phyloP scores from a whole-genome alignment of 2,329 filamentous ascomycete genomes.

The Aspergillus fijiensis region DNA sequence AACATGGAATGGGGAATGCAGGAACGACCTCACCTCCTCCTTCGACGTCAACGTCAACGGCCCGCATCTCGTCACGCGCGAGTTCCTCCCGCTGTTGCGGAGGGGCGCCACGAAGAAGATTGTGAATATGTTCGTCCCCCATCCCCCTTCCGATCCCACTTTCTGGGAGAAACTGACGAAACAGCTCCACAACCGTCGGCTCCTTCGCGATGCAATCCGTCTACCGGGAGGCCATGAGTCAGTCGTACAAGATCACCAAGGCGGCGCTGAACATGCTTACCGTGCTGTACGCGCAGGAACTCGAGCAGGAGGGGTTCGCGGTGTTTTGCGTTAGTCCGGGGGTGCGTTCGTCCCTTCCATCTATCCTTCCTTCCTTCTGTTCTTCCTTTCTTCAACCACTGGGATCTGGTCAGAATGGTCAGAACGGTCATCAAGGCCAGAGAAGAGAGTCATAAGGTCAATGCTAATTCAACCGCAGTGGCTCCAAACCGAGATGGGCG shows the following conservation, averaged over 20 bases:
- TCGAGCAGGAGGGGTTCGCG: conserved; percentile 42
- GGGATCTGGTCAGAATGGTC: too few relatives aligned
- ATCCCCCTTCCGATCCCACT: too few relatives aligned
- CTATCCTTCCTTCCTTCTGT: not conserved
- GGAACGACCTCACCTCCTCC: conserved; percentile 39
- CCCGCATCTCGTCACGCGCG: conserved; percentile 41
- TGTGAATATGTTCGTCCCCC: conserved; percentile 43
- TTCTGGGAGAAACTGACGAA: too few relatives aligned
- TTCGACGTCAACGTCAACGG: conserved; percentile 46
- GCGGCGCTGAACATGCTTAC: conserved; percentile 51
- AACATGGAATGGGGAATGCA: conserved; percentile 3
- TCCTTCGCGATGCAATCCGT: conserved; percentile 36
- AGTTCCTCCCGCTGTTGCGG: conserved; percentile 42
- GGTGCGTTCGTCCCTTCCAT: conserved; percentile 31
- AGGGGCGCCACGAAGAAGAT: conserved; percentile 45
- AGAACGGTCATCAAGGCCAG: too few relatives aligned
- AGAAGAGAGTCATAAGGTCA: too few relatives aligned
- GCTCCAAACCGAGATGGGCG: conserved; percentile 48
- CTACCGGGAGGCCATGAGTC: conserved; percentile 25
- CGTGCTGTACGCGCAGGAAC: conserved; percentile 29
- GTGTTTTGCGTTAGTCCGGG: conserved; percentile 46
- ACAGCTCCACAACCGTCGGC: conserved; percentile 44
- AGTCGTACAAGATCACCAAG: conserved; percentile 50
- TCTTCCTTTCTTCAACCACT: too few relatives aligned
- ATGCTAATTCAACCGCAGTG: conserved; percentile 34